These are phyloP conservation scores for Flammula alnicola DNA, from an alignment of 1,284 basidiomycete genomes.

Conservation along the genomic window DNA sequence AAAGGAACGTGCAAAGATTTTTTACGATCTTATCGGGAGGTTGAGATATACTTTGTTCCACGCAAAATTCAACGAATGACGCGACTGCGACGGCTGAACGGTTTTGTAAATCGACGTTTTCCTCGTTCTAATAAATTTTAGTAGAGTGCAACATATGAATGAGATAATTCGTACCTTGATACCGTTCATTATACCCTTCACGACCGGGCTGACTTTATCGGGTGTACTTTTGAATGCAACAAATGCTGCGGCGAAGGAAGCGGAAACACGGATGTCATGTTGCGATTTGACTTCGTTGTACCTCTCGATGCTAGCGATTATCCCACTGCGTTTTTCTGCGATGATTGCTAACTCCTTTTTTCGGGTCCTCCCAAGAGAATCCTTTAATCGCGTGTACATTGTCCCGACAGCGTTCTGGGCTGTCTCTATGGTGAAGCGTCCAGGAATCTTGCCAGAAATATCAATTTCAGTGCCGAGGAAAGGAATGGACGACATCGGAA, in stretches of 20 bases:
- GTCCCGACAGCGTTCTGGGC: constrained; percentile 75
- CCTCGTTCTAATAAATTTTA: constrained; percentile 70
- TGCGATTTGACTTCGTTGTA: constrained; percentile 86
- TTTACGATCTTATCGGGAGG: constrained; percentile 93
- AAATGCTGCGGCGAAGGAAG: constrained; percentile 90
- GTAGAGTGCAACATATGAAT: not conserved
- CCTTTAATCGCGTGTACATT: constrained; percentile 79
- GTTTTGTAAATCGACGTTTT: constrained; percentile 88
- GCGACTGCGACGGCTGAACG: constrained; percentile 90
- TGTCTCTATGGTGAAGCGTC: constrained; percentile 82
- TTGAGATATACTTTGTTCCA: constrained; percentile 63
- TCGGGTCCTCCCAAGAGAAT: constrained; percentile 72
- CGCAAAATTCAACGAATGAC: constrained; percentile 87
- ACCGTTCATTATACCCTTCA: constrained; percentile 97
- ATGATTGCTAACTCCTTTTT: constrained; percentile 81
- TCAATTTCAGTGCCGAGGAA: constrained; percentile 81
- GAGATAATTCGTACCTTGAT: constrained; percentile 73
- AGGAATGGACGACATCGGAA: constrained; percentile 82
- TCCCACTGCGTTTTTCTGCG: constrained; percentile 76
- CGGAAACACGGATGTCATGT: constrained; percentile 87
- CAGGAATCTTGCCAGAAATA: constrained; percentile 63
- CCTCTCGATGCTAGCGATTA: constrained; percentile 80
- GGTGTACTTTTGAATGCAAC: constrained; percentile 86
- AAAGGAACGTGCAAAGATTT: constrained; percentile 97
- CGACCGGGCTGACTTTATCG: constrained; percentile 94